Evolutionary conservation across 2,329 filamentous ascomycete species (phyloP).

Genomic region (Mycosphaerelloides madeirae): DNA sequence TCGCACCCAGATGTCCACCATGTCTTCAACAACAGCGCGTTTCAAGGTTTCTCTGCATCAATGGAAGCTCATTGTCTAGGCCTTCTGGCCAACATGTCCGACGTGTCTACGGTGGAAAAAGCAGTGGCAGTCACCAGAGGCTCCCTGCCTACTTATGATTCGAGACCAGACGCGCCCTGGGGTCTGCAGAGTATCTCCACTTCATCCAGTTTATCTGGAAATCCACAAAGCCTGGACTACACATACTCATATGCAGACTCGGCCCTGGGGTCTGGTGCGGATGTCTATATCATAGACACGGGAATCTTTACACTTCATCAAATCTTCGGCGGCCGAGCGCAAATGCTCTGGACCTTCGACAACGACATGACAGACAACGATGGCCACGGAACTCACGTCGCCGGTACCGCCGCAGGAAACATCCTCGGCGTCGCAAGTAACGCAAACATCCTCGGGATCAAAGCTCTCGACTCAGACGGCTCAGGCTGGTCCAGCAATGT

Average conservation of each 20-base stretch:
- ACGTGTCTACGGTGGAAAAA: conserved; percentile 41
- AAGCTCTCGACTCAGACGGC: conserved; percentile 46
- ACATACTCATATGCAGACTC: conserved; percentile 38
- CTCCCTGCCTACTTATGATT: conserved; percentile 21
- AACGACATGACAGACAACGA: conserved; percentile 36
- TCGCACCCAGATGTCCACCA: conserved; percentile 37
- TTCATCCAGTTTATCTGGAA: conserved; percentile 20
- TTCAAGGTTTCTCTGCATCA: conserved; percentile 38
- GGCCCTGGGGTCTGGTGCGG: conserved; percentile 38
- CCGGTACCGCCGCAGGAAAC: conserved; percentile 42
- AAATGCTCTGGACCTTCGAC: conserved; percentile 38
- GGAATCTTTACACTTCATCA: conserved; percentile 44
- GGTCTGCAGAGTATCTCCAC: conserved; percentile 45
- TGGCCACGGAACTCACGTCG: conserved; percentile 47
- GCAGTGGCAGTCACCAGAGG: conserved; percentile 24
- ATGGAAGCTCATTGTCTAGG: conserved; percentile 39
- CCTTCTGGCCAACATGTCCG: conserved; percentile 36
- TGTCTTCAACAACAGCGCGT: conserved; percentile 39
- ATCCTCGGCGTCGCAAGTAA: conserved; percentile 46
- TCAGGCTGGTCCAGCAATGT: conserved; percentile 45
- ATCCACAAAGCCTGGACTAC: conserved; percentile 35
- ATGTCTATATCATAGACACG: conserved; percentile 49
- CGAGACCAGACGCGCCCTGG: conserved; percentile 39
- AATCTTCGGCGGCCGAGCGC: conserved; percentile 42
- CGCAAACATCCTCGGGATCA: conserved; percentile 49